phyloP scores from a whole-genome alignment of 306 rosid species.

The Quillaja saponaria region DNA sequence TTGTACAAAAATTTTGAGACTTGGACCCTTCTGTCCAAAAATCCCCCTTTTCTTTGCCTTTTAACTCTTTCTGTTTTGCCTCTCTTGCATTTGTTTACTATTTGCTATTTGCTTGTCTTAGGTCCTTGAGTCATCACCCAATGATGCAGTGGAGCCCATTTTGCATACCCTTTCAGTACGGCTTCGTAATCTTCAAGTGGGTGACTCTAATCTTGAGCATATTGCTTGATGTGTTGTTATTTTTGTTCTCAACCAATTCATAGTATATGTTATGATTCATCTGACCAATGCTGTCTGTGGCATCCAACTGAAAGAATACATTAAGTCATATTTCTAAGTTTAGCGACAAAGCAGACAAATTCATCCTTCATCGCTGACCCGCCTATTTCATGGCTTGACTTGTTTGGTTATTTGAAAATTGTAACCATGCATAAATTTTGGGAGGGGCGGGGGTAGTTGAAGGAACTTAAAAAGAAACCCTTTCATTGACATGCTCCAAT shows the following conservation, averaged over 20 bases:
- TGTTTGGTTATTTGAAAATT: too few species aligned
- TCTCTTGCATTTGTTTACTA: slow-evolving; percentile 15
- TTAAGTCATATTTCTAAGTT: background rate
- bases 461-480: background rate
- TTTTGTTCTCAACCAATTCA: slow-evolving; percentile 1
- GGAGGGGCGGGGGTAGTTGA: too few species aligned
- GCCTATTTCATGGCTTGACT: too few species aligned
- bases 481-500: background rate
- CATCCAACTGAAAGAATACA: background rate
- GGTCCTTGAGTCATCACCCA: slow-evolving; percentile 82
- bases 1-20: too few species aligned
- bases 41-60: too few species aligned
- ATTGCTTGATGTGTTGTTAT: background rate
- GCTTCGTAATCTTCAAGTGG: slow-evolving; percentile 89
- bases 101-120: slow-evolving; percentile 36
- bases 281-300: slow-evolving; percentile 12
- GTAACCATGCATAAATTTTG: too few species aligned
- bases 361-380: background rate
- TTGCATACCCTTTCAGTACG: slow-evolving; percentile 77
- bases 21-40: slow-evolving; percentile 11
- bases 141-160: slow-evolving; percentile 86
- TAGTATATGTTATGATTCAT: slow-evolving; percentile 7
- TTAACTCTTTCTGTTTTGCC: too few species aligned
- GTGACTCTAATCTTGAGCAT: slow-evolving; percentile 22
- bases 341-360: background rate